Base-by-base conservation (phyloP, 331 rosid genomes). In the Ulmus americana region DNA sequence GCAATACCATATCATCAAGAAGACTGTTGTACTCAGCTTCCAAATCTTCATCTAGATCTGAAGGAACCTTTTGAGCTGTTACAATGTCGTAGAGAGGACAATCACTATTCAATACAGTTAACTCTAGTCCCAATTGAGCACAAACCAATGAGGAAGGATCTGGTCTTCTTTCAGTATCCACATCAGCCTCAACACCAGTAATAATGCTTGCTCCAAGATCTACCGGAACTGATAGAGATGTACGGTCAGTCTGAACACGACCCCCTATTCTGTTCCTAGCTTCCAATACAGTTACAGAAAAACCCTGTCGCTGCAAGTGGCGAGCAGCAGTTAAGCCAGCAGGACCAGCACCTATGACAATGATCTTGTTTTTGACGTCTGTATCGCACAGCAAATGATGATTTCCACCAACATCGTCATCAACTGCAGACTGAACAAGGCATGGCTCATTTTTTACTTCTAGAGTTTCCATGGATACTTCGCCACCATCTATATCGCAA, bases 191-290 rank as follows among this genome's bases (percentile, higher is more conserved):
- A 63, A 95, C 96, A 65, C 99, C 99, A 44, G 99, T 95, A 69
- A 95, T 95, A 82, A 95, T 95, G 86, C 99, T 94, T 64, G 99
- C 99, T 67, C 99, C 99, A 67, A 94, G 97, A 86, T 94, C 99
- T 60, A 94, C 99, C 4, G 96, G 97, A 68, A 94, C 99, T 70
- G 99, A 94, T 63, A 94, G 86, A 50, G 99, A 84, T 54, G 88
- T 80, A 71, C 59, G 83, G 58, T 94, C 99, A 42, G 99, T 94
- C 75, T 76, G 83, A 59, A 94, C 99, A 59, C 99, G 97, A 39
- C 99, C 99, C 48, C 99, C 99, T 58, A 87, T 76, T 70, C 99
- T 88, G 70, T 63, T 87, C 88, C 99, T 87, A 61, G 87, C 99
- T 81, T 94, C 99, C 59, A 94, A 82, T 47, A 94, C 70, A 51